These are phyloP conservation scores for Neopestalotiopsis rosae DNA, from an alignment of 2,329 filamentous ascomycete species.

Conservation along the genomic window DNA sequence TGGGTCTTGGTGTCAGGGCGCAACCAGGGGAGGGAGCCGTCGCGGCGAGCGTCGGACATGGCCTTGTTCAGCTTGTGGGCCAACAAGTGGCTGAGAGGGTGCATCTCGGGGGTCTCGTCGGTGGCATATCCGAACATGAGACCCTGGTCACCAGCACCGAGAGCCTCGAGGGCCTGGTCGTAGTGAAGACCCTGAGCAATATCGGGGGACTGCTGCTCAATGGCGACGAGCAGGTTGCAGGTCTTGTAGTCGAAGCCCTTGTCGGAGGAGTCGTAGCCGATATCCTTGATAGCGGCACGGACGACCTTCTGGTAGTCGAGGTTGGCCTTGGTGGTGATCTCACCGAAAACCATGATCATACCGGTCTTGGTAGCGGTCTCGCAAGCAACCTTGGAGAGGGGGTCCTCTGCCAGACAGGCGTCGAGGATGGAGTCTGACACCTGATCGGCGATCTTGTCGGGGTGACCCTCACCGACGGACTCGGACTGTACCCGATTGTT, in stretches of 20 bases:
- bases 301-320: slow-evolving; percentile 99
- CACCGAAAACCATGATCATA: slow-evolving; percentile 98
- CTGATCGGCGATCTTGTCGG: slow-evolving; percentile 98
- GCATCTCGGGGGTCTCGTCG: slow-evolving; percentile 96
- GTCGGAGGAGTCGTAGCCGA: slow-evolving; percentile 94
- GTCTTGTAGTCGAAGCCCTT: slow-evolving; percentile 99
- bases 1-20: slow-evolving; percentile 99
- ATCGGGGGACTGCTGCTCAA: slow-evolving; percentile 98
- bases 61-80: slow-evolving; percentile 97
- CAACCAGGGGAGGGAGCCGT: slow-evolving; percentile 90
- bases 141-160: slow-evolving; percentile 98
- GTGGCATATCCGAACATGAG: slow-evolving; percentile 99
- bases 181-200: slow-evolving; percentile 99
- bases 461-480: slow-evolving; percentile 88
- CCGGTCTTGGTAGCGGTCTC: slow-evolving; percentile 99
- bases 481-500: slow-evolving; percentile 65
- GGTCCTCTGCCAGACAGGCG: slow-evolving; percentile 93
- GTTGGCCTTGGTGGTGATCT: slow-evolving; percentile 95
- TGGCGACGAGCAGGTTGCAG: slow-evolving; percentile 96
- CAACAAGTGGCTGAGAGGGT: slow-evolving; percentile 91
- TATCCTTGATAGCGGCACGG: slow-evolving; percentile 94
- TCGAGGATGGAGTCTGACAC: slow-evolving; percentile 98
- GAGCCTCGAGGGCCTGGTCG: slow-evolving; percentile 94
- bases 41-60: slow-evolving; percentile 87
- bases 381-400: slow-evolving; percentile 98